Evolutionary conservation across 2,329 filamentous ascomycete species (phyloP), one percentile per base, ranked within the genome.

Genomic region (Zelopaecilomyces penicillatus): DNA sequence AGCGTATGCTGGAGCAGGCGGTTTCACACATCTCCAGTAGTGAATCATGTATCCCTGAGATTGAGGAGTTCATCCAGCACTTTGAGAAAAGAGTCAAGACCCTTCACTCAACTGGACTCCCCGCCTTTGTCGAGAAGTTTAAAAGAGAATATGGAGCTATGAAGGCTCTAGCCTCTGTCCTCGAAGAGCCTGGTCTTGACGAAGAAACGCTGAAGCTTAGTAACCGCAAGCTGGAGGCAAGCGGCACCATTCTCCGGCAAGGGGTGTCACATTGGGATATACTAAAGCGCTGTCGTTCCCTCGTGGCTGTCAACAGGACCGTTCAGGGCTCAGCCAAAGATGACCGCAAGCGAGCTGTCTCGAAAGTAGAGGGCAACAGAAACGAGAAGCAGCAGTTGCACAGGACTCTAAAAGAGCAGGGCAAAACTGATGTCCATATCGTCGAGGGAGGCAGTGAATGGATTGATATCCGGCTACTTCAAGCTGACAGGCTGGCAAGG

Each of bases 381-480:
- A 42, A 51, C 26, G 58, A 62, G n/a, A 60, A 57, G 47, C 52
- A 57, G 31, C 49, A 52, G 11, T 47, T 62, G 43, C 59, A 64
- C 39, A 54, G 62, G 3, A 48, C 54, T 1, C 45, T 65, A n/a
- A 64, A 61, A 42, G 57, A 61, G 42, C 59, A 63, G 43, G 55
- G 54, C 30, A 59, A 61, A 4, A 54, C 63, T 6, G 60, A 64
- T 26, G 63, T 65, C 1, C 54, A 65, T 28, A 60, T 67, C 31
- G 63, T 68, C 19, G 55, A 62, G 6, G 57, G 54, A n/a, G 64
- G 60, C 5, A 45, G 41, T 3, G 57, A 64, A 50, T 68, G 64
- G 64, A 38, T 68, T 32, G 57, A 57, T 11, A 47, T 62, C 37
- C 58, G 61, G 30, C 54, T 57, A 6, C 51, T 65, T 2, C 57